These are phyloP conservation scores for Penicillium sclerotiorum DNA, from an alignment of 2,329 filamentous ascomycete genomes.

Conservation along the genomic window DNA sequence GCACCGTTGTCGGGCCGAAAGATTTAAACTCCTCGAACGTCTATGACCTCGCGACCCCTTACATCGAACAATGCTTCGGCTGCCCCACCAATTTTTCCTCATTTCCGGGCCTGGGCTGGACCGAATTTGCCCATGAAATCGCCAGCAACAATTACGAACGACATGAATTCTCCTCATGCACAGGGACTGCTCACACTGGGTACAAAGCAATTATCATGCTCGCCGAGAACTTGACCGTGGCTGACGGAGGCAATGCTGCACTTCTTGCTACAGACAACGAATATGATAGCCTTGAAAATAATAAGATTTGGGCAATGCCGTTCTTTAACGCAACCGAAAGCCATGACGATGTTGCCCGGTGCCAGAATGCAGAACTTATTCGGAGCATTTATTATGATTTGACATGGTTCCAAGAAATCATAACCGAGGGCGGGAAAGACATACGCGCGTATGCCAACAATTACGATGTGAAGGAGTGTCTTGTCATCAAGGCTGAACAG, in stretches of 20 bases:
- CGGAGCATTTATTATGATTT: background rate
- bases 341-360: background rate
- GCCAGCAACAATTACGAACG: background rate
- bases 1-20: background rate
- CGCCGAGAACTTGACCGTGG: constrained; percentile 1
- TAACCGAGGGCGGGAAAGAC: no score
- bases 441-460: no score
- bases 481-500: constrained; percentile 1
- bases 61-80: constrained; percentile 3
- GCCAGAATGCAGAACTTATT: background rate
- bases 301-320: background rate
- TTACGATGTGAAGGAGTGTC: background rate
- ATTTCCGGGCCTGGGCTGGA: background rate
- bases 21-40: constrained; percentile 6
- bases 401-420: no score
- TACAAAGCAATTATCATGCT: background rate
- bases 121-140: background rate
- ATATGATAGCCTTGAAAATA: background rate
- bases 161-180: background rate
- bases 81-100: background rate
- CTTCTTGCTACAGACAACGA: background rate
- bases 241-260: constrained; percentile 1
- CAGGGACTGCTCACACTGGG: background rate
- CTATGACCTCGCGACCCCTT: background rate
- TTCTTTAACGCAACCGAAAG: background rate